Base-by-base conservation (phyloP, 2,329 filamentous ascomycete species). In the Fusarium longipes region DNA sequence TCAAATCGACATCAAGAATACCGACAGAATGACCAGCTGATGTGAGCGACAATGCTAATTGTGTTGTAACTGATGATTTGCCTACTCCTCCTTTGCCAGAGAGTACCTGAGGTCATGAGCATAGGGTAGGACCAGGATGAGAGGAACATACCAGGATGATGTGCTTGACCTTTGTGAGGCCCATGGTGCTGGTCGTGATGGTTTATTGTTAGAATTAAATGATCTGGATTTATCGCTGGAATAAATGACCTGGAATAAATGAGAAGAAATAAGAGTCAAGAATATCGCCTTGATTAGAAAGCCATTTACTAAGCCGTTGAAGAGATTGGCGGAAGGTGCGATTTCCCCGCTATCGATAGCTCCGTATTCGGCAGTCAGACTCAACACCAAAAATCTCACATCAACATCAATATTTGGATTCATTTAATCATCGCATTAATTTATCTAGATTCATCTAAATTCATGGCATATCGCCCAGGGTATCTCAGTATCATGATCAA, bases 71-170 rank as follows among this genome's bases (percentile, higher is more conserved):
- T 51, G 93, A 97, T 40, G 95, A 98, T 83, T 99, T 99, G 59
- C 96, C 96, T 20, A 99, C 96, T 72, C 96, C 96, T 75, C 96
- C 96, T 86, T 99, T 99, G 73, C 96, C 96, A 14, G 96, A 98
- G 45, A 99, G 90, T 65, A 95, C 86, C 86, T 88, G 39, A 29
- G 14, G 71, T 76, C 53, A 75, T 18, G 48, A 1, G 42, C 39
- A 15, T 45, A 68, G 44, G 40, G 58, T 45, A 53, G 24, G 27
- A 27, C n/a, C n/a, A n/a, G n/a, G n/a, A n/a, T n/a, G 25, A 9
- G 6, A 27, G 25, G 8, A 9, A 10, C 27, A 27, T 27, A 27
- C 27, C 27, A 96, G 86, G 68, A 93, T 84, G 66, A 96, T 90
- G 76, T 94, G 89, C 74, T 92, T 91, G 74, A 95, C 86, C 71